Evolutionary conservation across 1,284 basidiomycete genomes (phyloP), one percentile per base, ranked within the genome.

Genomic region (Rhodotorula sp.): DNA sequence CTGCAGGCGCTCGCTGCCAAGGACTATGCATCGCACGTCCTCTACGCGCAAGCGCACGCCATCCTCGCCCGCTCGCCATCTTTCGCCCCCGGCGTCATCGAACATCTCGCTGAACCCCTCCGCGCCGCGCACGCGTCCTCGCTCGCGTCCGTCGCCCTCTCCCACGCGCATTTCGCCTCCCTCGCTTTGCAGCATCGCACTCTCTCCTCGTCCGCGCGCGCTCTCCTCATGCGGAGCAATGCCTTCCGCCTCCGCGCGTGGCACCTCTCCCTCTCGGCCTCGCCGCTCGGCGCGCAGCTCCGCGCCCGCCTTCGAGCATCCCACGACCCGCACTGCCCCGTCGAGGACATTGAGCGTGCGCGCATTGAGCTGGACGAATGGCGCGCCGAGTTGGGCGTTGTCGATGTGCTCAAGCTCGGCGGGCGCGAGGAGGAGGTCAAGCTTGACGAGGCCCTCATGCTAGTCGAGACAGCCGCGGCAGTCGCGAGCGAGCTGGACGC

Each of bases 361-460:
- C 22, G 25, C 22, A 25, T 8, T 6, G 55, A 56, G 15, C 25
- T 56, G 3, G 36, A 36, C 9, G 36, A 13, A 25, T 60, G 58
- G 58, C 29, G 29, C n/a, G 58, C n/a, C 7, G 58, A 60, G 58
- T 1, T 60, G 7, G 58, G 58, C 29, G 44, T 34, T 19, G 29
- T 60, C 6, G 41, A 32, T 29, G 29, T 48, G 7, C 44, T 60
- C 44, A 22, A 19, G 19, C 7, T n/a, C 39, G 29, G n/a, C 39
- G 48, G 17, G 48, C 25, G 27, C 27, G 25, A 12, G n/a, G 29
- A 27, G 44, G 32, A 51, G 27, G 50, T 10, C 10, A 9, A 32
- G 39, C 21, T 19, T 6, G 58, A 60, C 39, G 58, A 60, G 29
- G 58, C 64, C 12, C 50, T 66, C 48, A 66, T 66, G 64, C 39